phyloP scores from a whole-genome alignment of 2,329 filamentous ascomycete genomes.

The Fusarium solani-melongenae region DNA sequence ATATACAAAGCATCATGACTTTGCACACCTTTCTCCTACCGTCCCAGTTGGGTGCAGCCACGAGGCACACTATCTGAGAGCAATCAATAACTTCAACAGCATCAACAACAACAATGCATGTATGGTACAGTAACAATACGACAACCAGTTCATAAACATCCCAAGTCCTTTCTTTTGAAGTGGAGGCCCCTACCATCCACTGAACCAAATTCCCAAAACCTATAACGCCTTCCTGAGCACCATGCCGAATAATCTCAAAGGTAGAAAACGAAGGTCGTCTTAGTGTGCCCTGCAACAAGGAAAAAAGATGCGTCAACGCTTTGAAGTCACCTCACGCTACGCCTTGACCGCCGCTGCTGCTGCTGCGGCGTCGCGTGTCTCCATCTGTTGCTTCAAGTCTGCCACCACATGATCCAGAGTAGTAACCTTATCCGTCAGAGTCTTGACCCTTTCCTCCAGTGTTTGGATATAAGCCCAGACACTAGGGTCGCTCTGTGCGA shows the following conservation, averaged over 20 bases:
- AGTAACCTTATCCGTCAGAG: constrained; percentile 49
- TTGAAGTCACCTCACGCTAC: constrained; percentile 19
- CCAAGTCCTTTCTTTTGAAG: constrained; percentile 46
- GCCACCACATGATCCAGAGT: constrained; percentile 50
- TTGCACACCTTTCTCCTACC: constrained; percentile 21
- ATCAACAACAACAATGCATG: constrained; percentile 30
- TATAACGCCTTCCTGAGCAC: constrained; percentile 45
- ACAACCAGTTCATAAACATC: constrained; percentile 40
- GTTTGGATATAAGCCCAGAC: constrained; percentile 79
- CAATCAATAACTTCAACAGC: background rate
- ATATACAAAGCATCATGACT: constrained; percentile 35
- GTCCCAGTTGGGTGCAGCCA: constrained; percentile 23
- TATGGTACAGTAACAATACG: constrained; percentile 43
- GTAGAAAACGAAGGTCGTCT: constrained; percentile 39
- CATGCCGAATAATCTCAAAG: constrained; percentile 40
- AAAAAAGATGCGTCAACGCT: constrained; percentile 14
- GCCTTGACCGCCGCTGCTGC: constrained; percentile 33
- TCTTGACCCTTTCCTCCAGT: constrained; percentile 68
- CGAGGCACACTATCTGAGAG: constrained; percentile 40
- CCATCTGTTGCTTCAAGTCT: constrained; percentile 49
- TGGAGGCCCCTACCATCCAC: constrained; percentile 47
- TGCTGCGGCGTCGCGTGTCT: constrained; percentile 44
- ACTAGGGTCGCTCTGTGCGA: constrained; percentile 69
- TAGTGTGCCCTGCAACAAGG: constrained; percentile 37
- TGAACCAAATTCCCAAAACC: constrained; percentile 37